Conservation (phyloP, 805 yeast species). For the Kuraishia capsulata region DNA sequence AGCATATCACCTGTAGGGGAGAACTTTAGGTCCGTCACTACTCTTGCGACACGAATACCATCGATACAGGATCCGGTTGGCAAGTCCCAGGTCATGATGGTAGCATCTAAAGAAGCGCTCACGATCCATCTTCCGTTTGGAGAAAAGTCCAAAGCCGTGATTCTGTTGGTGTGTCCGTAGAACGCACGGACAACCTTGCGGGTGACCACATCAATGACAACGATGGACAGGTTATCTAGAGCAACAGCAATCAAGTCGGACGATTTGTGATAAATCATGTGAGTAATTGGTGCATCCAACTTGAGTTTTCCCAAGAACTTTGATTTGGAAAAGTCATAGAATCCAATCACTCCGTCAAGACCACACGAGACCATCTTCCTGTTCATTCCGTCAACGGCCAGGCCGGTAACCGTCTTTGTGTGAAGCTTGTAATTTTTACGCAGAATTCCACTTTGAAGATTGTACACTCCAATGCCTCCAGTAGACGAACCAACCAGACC, state of each 20-base stretch:
- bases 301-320: constrained; percentile 56
- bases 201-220: constrained; percentile 74
- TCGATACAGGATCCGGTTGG: constrained; percentile 97
- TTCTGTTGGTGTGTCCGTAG: constrained; percentile 83
- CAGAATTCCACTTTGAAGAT: constrained; percentile 82
- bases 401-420: constrained; percentile 77
- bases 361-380: constrained; percentile 80
- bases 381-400: constrained; percentile 86
- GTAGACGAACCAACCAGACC: constrained; percentile 81
- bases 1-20: constrained; percentile 85
- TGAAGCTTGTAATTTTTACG: constrained; percentile 65
- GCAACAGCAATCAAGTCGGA: constrained; percentile 83
- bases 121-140: constrained; percentile 96
- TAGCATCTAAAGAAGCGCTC: constrained; percentile 73
- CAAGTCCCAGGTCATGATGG: constrained; percentile 93
- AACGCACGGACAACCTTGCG: constrained; percentile 78
- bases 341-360: constrained; percentile 81
- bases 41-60: constrained; percentile 68
- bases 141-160: constrained; percentile 82
- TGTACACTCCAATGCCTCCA: constrained; percentile 82
- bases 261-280: constrained; percentile 66
- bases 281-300: constrained; percentile 70
- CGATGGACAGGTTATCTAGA: constrained; percentile 77
- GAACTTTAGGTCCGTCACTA: constrained; percentile 73
- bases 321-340: constrained; percentile 74